These are phyloP conservation scores for Avena insularis DNA, from an alignment of 176 grass and related monocot genomes.

Conservation along the genomic window DNA sequence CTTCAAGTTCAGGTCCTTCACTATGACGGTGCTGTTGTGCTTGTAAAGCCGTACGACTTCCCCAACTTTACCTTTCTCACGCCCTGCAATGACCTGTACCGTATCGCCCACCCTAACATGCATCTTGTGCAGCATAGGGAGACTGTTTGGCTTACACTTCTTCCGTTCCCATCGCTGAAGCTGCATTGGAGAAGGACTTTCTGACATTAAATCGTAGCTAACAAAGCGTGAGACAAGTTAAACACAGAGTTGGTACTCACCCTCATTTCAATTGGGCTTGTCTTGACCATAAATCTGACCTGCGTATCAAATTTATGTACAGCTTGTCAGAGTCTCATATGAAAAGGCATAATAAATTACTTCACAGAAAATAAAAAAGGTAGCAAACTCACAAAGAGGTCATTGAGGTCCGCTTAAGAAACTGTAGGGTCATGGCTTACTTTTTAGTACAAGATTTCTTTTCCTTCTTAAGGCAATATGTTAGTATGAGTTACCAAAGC, in stretches of 20 bases:
- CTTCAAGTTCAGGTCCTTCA: slow-evolving; percentile 94
- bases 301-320: slow-evolving; percentile 39
- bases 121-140: slow-evolving; percentile 92
- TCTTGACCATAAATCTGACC: slow-evolving; percentile 65
- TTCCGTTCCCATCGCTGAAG: slow-evolving; percentile 92
- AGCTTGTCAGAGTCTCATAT: slow-evolving; percentile 36
- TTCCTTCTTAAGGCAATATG: background rate
- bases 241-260: slow-evolving; percentile 43
- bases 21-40: slow-evolving; percentile 92
- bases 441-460: background rate
- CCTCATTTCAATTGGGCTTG: slow-evolving; percentile 68
- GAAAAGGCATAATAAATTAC: background rate
- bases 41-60: slow-evolving; percentile 73
- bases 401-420: background rate
- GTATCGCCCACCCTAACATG: slow-evolving; percentile 91
- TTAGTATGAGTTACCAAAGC: background rate
- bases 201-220: background rate
- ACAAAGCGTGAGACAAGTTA: background rate
- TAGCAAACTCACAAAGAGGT: background rate
- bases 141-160: slow-evolving; percentile 94
- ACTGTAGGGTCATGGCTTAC: background rate
- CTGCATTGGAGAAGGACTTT: slow-evolving; percentile 44
- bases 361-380: background rate
- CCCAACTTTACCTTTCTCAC: slow-evolving; percentile 92
- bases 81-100: slow-evolving; percentile 80